phyloP scores from a whole-genome alignment of 169 alveolate genomes.

The Gregarina niphandrodes region DNA sequence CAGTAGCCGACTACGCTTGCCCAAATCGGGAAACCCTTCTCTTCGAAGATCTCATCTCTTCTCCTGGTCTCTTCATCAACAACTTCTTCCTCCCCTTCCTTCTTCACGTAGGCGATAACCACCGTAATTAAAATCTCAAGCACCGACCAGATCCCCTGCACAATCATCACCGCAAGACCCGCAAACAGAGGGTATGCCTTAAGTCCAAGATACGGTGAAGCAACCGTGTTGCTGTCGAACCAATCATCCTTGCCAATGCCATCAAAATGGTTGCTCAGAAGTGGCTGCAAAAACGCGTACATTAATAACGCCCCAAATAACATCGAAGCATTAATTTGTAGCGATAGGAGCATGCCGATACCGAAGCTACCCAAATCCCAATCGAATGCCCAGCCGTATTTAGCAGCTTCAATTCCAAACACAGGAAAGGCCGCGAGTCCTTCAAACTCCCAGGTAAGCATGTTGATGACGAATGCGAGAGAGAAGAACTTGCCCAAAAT shows the following conservation, averaged over 20 bases:
- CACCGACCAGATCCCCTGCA: not conserved
- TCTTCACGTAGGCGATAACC: not conserved
- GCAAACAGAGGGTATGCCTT: not conserved
- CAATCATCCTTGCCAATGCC: not conserved
- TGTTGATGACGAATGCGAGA: not conserved
- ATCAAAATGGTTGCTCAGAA: not conserved
- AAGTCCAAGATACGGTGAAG: not conserved
- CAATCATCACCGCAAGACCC: not conserved
- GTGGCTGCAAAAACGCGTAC: not conserved
- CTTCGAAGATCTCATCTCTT: not conserved
- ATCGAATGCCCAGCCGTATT: constrained; percentile 1
- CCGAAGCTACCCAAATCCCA: not conserved
- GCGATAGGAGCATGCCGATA: not conserved
- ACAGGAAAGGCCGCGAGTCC: not conserved
- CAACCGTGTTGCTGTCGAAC: not conserved
- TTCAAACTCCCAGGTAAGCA: not conserved
- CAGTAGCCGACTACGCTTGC: not conserved
- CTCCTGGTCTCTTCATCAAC: not conserved
- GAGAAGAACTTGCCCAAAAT: not conserved
- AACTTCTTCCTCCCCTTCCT: not conserved
- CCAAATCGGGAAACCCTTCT: not conserved
- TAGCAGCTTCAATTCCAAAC: not conserved
- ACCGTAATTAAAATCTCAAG: not conserved
- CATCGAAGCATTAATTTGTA: not conserved
- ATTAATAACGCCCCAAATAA: not conserved